Conservation (phyloP, 2,329 filamentous ascomycete species). For the Paecilomyces dactylethromorphus region DNA sequence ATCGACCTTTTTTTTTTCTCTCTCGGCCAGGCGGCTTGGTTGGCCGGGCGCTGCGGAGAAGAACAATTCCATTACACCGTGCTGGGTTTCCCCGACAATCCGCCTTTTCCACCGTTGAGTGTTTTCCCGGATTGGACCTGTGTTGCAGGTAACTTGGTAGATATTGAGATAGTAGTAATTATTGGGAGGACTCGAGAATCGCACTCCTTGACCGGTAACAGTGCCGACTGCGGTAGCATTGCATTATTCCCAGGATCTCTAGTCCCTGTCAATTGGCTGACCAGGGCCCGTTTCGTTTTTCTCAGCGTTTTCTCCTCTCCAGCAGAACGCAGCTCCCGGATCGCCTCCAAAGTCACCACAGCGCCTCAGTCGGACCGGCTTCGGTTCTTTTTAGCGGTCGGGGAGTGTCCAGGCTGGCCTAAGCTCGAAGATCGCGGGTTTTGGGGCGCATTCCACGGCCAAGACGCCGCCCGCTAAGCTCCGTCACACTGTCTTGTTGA, state of each 20-base stretch:
- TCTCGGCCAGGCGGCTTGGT: not conserved
- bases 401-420: not conserved
- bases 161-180: too few relatives aligned
- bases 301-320: too few relatives aligned
- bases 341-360: not conserved
- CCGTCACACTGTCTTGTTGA: not conserved
- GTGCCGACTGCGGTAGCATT: too few relatives aligned
- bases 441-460: not conserved
- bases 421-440: not conserved
- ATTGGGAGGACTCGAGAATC: too few relatives aligned
- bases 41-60: not conserved
- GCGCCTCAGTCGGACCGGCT: not conserved
- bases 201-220: too few relatives aligned
- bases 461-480: not conserved
- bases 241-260: too few relatives aligned
- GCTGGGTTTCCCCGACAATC: too few relatives aligned
- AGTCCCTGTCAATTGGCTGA: too few relatives aligned
- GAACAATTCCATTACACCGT: not conserved
- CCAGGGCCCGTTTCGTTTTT: too few relatives aligned
- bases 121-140: too few relatives aligned
- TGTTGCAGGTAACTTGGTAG: too few relatives aligned
- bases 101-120: too few relatives aligned
- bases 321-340: not conserved
- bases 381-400: not conserved
- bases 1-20: not conserved